Base-by-base conservation (phyloP, 371 early-diverging fungal species). In the Haplosporangium sp. region DNA sequence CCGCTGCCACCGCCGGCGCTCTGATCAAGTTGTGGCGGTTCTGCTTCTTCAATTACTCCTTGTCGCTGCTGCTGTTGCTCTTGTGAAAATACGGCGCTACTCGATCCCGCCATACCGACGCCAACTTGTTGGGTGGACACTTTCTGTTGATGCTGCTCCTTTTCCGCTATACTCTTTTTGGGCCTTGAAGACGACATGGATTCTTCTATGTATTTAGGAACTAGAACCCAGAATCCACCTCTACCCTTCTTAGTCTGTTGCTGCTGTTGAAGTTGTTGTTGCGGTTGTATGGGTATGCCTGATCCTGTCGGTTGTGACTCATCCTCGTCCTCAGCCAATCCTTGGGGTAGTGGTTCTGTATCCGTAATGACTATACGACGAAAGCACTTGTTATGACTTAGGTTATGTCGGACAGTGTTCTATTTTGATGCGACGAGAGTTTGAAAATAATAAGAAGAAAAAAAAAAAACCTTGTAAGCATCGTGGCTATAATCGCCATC, bases 351-450 rank as follows among this genome's bases (percentile, higher is more conserved):
- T 11, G 61, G n/a, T 13, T 29, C 45, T 1, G 41, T 29, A 20
- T 61, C 61, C 48, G 59, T 60, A 38, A 51, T 47, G 18, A 56
- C 50, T 14, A 62, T 48, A 36, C 69, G 62, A 1, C 50, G 55
- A 48, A 69, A 69, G 53, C 69, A 69, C 38, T 54, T 55, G n/a
- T 62, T 69, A 29, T 62, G 62, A 21, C 69, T 69, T 6, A 69
- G 51, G 36, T 69, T 69, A 42, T 69, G 69, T 6, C 69, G 69
- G 16, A 69, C 62, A 18, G 69, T 69, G 46, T 69, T 69, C 69
- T 69, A 62, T n/a, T n/a, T n/a, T n/a, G n/a, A n/a, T n/a, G n/a
- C n/a, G n/a, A n/a, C n/a, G n/a, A n/a, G n/a, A n/a, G n/a, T n/a
- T n/a, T n/a, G 21, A 21, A 41, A 55, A 47, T 42, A 20, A 20